Evolutionary conservation across 1,284 basidiomycete genomes (phyloP).

Genomic region (Sanguinoderma infundibulare): DNA sequence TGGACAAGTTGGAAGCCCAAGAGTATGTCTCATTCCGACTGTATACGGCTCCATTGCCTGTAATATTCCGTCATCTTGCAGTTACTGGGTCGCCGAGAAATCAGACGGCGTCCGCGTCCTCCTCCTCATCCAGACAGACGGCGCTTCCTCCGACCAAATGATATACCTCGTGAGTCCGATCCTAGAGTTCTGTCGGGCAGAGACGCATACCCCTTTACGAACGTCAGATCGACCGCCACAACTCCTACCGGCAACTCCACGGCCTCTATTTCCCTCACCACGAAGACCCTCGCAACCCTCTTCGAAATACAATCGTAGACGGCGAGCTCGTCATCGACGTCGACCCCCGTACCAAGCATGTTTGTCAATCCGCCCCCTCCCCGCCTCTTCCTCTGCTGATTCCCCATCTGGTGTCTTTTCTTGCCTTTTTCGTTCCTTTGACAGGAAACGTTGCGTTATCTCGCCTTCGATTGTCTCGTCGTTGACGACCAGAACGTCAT

Average conservation of each 20-base stretch:
- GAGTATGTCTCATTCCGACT: conserved; percentile 64
- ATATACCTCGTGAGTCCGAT: conserved; percentile 75
- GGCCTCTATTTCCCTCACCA: conserved; percentile 91
- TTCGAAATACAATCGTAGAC: conserved; percentile 87
- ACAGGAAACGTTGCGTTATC: conserved; percentile 80
- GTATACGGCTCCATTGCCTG: conserved; percentile 5
- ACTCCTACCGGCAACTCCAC: conserved; percentile 76
- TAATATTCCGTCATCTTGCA: conserved; percentile 37
- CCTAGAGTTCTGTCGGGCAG: not conserved
- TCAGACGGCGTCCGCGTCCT: conserved; percentile 97
- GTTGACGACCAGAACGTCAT: conserved; percentile 89
- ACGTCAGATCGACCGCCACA: conserved; percentile 91
- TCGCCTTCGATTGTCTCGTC: conserved; percentile 95
- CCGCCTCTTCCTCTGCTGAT: not conserved
- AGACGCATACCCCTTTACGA: not conserved
- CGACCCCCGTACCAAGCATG: conserved; percentile 74
- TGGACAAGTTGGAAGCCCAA: conserved; percentile 79
- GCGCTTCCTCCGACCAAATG: conserved; percentile 66
- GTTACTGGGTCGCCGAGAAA: conserved; percentile 99
- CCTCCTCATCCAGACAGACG: conserved; percentile 81
- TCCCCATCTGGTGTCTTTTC: conserved; percentile 10
- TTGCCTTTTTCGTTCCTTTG: conserved; percentile 1
- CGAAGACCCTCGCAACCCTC: conserved; percentile 64
- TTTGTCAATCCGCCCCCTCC: conserved; percentile 36
- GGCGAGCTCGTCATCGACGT: conserved; percentile 95